phyloP scores from a whole-genome alignment of 192 early-diverging fungal species.

The Phlyctochytrium planicorne region DNA sequence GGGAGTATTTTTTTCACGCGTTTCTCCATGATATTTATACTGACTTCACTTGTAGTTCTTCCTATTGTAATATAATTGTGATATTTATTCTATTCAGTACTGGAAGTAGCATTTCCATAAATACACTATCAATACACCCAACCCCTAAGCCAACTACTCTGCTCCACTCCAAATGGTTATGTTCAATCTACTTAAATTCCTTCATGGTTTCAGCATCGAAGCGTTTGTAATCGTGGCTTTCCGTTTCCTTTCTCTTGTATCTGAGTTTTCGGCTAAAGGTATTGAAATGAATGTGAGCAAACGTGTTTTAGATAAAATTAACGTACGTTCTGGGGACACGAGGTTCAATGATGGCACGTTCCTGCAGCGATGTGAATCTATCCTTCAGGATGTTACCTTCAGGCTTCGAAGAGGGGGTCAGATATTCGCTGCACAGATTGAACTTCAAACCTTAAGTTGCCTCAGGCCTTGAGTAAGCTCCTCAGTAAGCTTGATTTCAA shows the following conservation, averaged over 20 bases:
- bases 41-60: too few species aligned
- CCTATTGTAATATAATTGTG: too few species aligned
- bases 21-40: too few species aligned
- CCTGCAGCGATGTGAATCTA: slow-evolving; percentile 49
- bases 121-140: too few species aligned
- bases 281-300: slow-evolving; percentile 14
- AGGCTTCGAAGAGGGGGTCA: slow-evolving; percentile 33
- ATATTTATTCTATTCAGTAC: too few species aligned
- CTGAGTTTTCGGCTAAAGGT: slow-evolving; percentile 27
- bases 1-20: too few species aligned
- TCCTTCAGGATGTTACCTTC: slow-evolving; percentile 57
- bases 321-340: slow-evolving; percentile 47
- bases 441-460: slow-evolving; percentile 29
- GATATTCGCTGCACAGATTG: background rate
- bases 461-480: slow-evolving; percentile 45
- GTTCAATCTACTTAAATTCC: slow-evolving; percentile 38
- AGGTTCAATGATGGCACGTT: slow-evolving; percentile 49
- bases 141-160: too few species aligned
- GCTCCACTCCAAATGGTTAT: too few species aligned
- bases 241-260: slow-evolving; percentile 46
- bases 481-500: slow-evolving; percentile 52
- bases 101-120: too few species aligned
- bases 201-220: slow-evolving; percentile 26
- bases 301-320: background rate
- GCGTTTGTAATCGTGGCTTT: slow-evolving; percentile 55